These are phyloP conservation scores for Picea abies DNA, from an alignment of 83 land plant genomes.

Conservation along the genomic window DNA sequence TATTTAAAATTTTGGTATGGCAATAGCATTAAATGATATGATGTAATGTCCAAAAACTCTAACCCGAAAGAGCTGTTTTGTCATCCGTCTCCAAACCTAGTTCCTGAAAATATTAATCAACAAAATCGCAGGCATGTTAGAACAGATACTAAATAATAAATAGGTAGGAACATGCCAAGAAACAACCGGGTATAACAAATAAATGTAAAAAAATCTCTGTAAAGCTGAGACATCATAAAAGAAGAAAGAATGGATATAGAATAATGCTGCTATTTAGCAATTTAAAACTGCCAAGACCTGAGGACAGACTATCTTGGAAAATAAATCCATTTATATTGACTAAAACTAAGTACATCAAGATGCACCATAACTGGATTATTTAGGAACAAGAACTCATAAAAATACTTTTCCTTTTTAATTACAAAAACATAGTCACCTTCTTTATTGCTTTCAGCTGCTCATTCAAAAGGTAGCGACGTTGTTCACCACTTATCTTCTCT, in stretches of 20 bases:
- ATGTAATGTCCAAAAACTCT: slow-evolving; percentile 16
- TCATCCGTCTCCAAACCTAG: slow-evolving; percentile 98
- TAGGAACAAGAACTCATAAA: not conserved
- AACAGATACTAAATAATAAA: not conserved
- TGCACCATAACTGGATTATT: not conserved
- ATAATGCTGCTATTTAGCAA: too few species aligned
- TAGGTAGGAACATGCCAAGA: not conserved
- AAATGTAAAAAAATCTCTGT: not conserved
- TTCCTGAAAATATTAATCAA: slow-evolving; percentile 60
- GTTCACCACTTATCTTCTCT: slow-evolving; percentile 98
- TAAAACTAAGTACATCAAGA: too few species aligned
- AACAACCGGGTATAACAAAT: not conserved
- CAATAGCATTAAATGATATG: not conserved
- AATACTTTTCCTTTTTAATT: too few species aligned
- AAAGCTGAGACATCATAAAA: not conserved
- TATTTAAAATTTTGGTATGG: not conserved
- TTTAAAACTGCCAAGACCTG: too few species aligned
- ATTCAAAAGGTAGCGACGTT: slow-evolving; percentile 91
- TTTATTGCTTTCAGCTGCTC: slow-evolving; percentile 98
- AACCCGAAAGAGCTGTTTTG: slow-evolving; percentile 94
- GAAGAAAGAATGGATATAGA: too few species aligned
- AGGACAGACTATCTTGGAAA: too few species aligned
- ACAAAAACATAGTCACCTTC: slow-evolving; percentile 53
- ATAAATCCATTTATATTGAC: too few species aligned
- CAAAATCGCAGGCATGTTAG: not conserved